Conservation (phyloP, 2,329 filamentous ascomycete species). For the Fusarium temperatum region DNA sequence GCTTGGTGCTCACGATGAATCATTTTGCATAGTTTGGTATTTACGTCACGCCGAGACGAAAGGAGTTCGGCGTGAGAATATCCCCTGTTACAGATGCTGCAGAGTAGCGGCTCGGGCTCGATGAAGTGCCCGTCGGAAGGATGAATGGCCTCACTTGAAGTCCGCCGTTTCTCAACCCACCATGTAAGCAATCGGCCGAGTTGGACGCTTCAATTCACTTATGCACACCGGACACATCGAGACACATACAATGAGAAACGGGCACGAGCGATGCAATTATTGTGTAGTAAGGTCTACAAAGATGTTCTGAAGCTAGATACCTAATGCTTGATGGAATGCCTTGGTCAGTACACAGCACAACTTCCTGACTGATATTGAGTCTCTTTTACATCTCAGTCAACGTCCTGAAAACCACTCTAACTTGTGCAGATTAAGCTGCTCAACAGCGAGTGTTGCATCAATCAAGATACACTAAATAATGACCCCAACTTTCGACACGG, state of each 20-base stretch:
- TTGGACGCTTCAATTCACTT: accelerated
- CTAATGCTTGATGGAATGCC: no score
- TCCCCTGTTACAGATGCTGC: background rate
- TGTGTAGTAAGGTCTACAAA: no score
- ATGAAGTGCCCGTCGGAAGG: background rate
- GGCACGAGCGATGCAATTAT: accelerated
- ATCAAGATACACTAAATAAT: background rate
- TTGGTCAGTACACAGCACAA: background rate
- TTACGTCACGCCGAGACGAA: background rate
- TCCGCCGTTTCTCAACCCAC: accelerated
- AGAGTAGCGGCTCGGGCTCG: background rate
- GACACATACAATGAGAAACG: no score
- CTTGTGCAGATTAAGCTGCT: background rate
- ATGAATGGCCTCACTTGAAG: background rate
- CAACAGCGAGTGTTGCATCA: background rate
- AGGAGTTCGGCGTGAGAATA: background rate
- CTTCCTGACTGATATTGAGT: accelerated
- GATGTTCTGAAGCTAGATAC: no score
- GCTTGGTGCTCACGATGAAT: background rate
- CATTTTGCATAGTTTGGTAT: background rate
- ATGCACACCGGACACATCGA: no score
- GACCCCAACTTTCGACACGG: accelerated
- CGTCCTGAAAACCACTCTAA: background rate
- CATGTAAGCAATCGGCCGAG: no score
- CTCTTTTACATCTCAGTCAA: no score